These are phyloP conservation scores for Xylaria curta DNA, from an alignment of 495 filamentous ascomycete genomes.

Conservation along the genomic window DNA sequence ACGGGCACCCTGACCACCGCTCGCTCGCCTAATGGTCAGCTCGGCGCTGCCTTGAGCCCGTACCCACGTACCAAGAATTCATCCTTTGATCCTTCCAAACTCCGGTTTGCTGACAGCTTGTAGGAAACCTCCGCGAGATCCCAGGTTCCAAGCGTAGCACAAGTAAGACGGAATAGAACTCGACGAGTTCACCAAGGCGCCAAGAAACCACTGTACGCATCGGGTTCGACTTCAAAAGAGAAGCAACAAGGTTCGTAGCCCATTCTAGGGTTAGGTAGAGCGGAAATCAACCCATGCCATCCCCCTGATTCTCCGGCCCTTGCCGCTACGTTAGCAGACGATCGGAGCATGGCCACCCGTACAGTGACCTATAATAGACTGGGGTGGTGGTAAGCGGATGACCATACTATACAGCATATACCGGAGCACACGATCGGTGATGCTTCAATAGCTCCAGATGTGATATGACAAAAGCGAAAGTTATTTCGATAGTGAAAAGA, in stretches of 20 bases:
- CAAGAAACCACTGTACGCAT: conserved; percentile 4
- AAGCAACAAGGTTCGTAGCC: neutral
- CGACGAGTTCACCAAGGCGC: neutral
- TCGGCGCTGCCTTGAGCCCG: conserved; percentile 4
- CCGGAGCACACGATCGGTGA: neutral
- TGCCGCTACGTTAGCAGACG: conserved; percentile 17
- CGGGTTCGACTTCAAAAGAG: conserved; percentile 4
- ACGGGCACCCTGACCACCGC: conserved; percentile 14
- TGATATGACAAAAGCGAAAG: neutral
- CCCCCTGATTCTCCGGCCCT: conserved; percentile 18
- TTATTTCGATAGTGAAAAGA: neutral
- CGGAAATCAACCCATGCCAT: conserved; percentile 10
- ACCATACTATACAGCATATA: neutral
- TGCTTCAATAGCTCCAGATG: neutral
- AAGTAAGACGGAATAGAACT: conserved; percentile 14
- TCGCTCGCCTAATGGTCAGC: conserved; percentile 11
- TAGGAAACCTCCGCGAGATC: neutral
- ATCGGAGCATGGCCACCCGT: conserved; percentile 6
- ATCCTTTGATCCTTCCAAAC: conserved; percentile 19
- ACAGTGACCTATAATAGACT: neutral
- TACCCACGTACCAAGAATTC: conserved; percentile 13
- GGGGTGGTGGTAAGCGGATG: neutral
- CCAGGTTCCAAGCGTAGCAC: neutral
- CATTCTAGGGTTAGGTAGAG: conserved; percentile 8
- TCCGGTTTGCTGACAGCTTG: conserved; percentile 6